A percentile compares a stretch with the other conserved stretches of the same genome.
phyloP scores from a whole-genome alignment of 352 stramenopile species.

The Globisporangium solare region DNA sequence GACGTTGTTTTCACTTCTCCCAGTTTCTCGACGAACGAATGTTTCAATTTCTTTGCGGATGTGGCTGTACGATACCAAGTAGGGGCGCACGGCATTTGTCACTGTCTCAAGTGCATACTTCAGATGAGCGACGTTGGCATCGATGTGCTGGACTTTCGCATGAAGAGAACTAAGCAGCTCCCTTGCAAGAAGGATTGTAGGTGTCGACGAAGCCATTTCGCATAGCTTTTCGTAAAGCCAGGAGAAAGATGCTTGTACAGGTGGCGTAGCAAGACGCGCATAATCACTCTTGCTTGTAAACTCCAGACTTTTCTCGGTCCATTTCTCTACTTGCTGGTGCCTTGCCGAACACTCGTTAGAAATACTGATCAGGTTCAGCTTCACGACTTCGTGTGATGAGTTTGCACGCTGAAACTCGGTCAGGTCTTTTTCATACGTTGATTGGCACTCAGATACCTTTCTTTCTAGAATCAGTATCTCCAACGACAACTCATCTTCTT shows the following conservation, averaged over 20 bases:
- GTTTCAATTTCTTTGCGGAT: slow-evolving; percentile 32
- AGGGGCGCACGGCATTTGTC: slow-evolving; percentile 26
- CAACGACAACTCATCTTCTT: slow-evolving; percentile 22
- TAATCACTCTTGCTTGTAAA: slow-evolving; percentile 16
- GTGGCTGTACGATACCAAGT: slow-evolving; percentile 32
- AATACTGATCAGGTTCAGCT: slow-evolving; percentile 28
- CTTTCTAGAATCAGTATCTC: slow-evolving; percentile 10
- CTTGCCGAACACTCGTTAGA: slow-evolving; percentile 39
- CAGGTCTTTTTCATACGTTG: background rate
- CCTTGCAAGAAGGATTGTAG: slow-evolving; percentile 7
- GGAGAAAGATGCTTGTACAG: slow-evolving; percentile 21
- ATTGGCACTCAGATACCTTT: slow-evolving; percentile 7
- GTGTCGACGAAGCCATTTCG: slow-evolving; percentile 9
- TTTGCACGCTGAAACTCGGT: slow-evolving; percentile 1
- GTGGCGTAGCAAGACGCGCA: slow-evolving; percentile 3
- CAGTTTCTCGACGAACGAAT: slow-evolving; percentile 23
- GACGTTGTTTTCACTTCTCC: slow-evolving; percentile 27
- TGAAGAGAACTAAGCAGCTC: slow-evolving; percentile 23
- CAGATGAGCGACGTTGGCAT: slow-evolving; percentile 26
- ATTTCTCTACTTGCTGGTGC: slow-evolving; percentile 46
- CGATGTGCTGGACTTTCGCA: slow-evolving; percentile 24
- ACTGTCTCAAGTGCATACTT: slow-evolving; percentile 24
- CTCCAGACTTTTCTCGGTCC: slow-evolving; percentile 22
- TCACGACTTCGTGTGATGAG: slow-evolving; percentile 4
- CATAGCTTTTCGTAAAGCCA: slow-evolving; percentile 12